Percentiles rank a stretch among this genome's conserved stretches.
These are phyloP conservation scores for Thielaviopsis cerberus DNA, from an alignment of 2,329 filamentous ascomycete species.

Conservation along the genomic window DNA sequence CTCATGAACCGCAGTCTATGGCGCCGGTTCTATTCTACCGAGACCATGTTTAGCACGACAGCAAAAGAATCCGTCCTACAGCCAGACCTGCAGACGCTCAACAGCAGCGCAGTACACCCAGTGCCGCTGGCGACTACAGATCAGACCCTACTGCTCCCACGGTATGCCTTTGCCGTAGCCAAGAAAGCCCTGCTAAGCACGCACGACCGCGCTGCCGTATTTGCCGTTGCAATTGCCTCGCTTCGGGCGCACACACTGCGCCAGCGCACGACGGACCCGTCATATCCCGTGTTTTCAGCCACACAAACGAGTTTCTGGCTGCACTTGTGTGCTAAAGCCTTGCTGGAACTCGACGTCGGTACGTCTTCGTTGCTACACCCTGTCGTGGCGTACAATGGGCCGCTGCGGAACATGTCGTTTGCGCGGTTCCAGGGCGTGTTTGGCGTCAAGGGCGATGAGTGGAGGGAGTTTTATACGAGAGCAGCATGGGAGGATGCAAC, in stretches of 20 bases:
- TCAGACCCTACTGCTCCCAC: not conserved
- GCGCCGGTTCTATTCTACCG: not conserved
- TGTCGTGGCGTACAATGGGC: not conserved
- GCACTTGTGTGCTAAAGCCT: not conserved
- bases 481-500: not conserved
- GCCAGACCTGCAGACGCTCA: not conserved
- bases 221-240: not conserved
- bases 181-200: not conserved
- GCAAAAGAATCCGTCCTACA: not conserved
- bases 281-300: not conserved
- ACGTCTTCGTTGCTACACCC: not conserved
- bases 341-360: not conserved
- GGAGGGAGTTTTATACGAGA: not conserved
- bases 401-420: not conserved
- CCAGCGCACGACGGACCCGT: not conserved
- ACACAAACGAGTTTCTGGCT: not conserved
- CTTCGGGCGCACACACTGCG: not conserved
- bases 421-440: not conserved
- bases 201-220: not conserved
- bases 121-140: not conserved
- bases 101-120: not conserved
- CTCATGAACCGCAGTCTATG: constrained; percentile 1
- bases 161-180: not conserved
- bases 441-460: not conserved
- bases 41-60: not conserved